Evolutionary conservation across 441 rosid genomes (phyloP).

Genomic region (Eruca vesicaria): DNA sequence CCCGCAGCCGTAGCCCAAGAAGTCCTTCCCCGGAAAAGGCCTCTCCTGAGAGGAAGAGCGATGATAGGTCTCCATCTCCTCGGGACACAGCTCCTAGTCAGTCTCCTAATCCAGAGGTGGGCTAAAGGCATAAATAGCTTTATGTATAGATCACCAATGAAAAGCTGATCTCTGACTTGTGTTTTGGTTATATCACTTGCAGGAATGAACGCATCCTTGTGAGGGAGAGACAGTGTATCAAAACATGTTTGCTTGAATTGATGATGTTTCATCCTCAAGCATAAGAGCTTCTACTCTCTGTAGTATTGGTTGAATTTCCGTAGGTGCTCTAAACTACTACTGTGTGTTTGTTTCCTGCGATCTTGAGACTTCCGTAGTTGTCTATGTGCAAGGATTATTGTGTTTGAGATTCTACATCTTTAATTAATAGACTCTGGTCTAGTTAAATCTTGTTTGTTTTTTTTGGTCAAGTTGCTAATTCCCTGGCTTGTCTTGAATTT

Average conservation of each 20-base stretch:
- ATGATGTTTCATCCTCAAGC: conserved; percentile 29
- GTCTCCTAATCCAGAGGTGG: conserved; percentile 54
- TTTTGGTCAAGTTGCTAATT: background rate
- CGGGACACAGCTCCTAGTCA: conserved; percentile 45
- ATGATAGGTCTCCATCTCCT: conserved; percentile 46
- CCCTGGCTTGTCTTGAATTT: conserved; percentile 43
- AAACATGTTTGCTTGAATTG: conserved; percentile 28
- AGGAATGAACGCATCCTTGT: conserved; percentile 27
- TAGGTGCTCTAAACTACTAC: conserved; percentile 31
- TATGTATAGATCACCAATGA: background rate
- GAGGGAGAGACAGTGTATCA: conserved; percentile 14
- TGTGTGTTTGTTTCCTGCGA: conserved; percentile 19
- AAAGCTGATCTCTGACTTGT: conserved; percentile 9
- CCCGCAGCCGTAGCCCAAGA: conserved; percentile 34
- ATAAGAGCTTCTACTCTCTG: conserved; percentile 32
- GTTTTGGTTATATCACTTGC: conserved; percentile 12
- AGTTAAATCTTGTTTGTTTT: background rate
- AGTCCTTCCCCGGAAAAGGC: conserved; percentile 38
- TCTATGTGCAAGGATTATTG: conserved; percentile 14
- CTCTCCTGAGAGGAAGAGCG: conserved; percentile 48
- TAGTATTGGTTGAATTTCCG: conserved; percentile 35
- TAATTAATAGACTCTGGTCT: background rate
- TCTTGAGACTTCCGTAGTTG: background rate
- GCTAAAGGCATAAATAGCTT: conserved; percentile 17
- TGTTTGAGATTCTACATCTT: conserved; percentile 6